Base-by-base conservation (phyloP, 305 asterid genomes). In the Ajuga reptans region DNA sequence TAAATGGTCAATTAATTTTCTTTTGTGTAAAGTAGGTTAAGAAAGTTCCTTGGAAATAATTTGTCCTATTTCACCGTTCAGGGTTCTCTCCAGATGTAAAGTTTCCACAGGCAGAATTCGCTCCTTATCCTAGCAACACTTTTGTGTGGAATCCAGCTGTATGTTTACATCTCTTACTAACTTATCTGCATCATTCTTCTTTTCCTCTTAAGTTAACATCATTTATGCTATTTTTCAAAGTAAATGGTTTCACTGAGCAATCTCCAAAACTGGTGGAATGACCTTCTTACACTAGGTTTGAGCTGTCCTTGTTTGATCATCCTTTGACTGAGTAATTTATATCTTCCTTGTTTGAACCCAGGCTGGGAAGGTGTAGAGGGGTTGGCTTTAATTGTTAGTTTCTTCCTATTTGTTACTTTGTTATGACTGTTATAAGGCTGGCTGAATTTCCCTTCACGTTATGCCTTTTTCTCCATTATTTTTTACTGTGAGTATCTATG, bases 71-170 rank as follows among this genome's bases (percentile, higher is more conserved):
- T 73, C 72, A 49, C 61, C 46, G 76, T 76, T 78, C 88, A 93
- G 98, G 94, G 75, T 85, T 78, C 78, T 93, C 98, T 72, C 98
- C 97, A 66, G 98, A 93, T 81, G 84, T 71, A 62, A 90, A 88
- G 83, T 93, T 93, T 80, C 98, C 98, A 0, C 91, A 79, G 81
- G 90, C 90, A 69, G 95, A 84, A 78, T 93, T 90, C 62, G 82
- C 98, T 78, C 96, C 98, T 58, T 93, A 93, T 66, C 57, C 54
- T 51, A 82, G 78, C 82, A 78, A 76, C 75, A 75, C 66, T 45
- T 93, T 87, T 82, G 89, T 86, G 72, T 93, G 98, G 98, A 93
- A 93, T 79, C 96, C 98, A 69, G 68, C 68, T 39, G 98, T 93
- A 89, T 55, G 94, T 86, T 56, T 57, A 50, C 52, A 42, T 45